Evolutionary conservation across 352 stramenopile genomes (phyloP), one percentile per base, ranked within the genome.

Genomic region (Globisporangium orthogonon): DNA sequence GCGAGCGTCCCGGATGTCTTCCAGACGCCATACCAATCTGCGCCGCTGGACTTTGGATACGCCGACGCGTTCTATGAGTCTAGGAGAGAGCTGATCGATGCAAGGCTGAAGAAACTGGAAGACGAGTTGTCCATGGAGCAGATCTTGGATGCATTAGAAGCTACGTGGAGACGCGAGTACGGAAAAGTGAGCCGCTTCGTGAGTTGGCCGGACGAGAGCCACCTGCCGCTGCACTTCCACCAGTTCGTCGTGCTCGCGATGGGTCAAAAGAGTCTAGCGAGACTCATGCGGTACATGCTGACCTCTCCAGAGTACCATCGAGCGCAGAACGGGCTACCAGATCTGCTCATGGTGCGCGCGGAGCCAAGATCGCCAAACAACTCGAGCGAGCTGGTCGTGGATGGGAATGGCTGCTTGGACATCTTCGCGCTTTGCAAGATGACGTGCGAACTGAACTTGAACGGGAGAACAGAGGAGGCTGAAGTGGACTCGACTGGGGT

Each of bases 11-110:
- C 79, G 2, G 69, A 94, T 51, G 88, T 96, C 2, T 96, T 96
- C 55, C 86, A 96, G 66, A 94, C 75, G n/a, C 78, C 74, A 7
- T 96, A 86, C 47, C 86, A 96, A 52, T 63, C 72, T 1, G 74
- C 62, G 30, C 83, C 82, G 33, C 58, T 92, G 4, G 80, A 92
- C 62, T 92, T 92, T 45, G 82, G 82, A 2, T 80, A 84, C 35
- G 73, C 77, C 0, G 62, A 77, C 7, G 55, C 64, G 17, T 91
- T 91, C 57, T 84, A 76, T 46, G 41, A 62, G 23, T 60, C 59
- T 33, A 69, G 82, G 30, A 57, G 56, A 41, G 65, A 67, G 18
- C 57, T 76, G 11, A 83, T 89, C 46, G 77, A 89, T 13, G 41
- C 55, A 4, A 60, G 73, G 6, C 48, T 92, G 29, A 29, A 56